These are phyloP conservation scores for Chaetomium sp. DNA, from an alignment of 2,329 filamentous ascomycete genomes.

Conservation along the genomic window DNA sequence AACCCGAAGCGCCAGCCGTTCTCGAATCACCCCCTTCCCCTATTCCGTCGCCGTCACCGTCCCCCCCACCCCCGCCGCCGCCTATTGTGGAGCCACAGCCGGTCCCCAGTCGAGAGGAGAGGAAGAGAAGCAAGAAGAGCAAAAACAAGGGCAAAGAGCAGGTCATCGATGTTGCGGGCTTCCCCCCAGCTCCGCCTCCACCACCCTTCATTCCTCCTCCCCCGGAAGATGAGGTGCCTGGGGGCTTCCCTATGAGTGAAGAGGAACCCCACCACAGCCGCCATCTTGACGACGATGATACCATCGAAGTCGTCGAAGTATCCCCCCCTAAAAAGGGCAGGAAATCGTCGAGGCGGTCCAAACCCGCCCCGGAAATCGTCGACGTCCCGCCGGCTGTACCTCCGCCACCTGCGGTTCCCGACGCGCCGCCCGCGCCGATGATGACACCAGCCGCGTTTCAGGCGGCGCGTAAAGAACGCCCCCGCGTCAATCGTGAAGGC, in stretches of 20 bases:
- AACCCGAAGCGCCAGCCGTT: conserved; percentile 7
- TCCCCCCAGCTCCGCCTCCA: conserved; percentile 20
- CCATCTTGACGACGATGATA: conserved; percentile 32
- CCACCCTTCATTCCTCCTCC: conserved; percentile 23
- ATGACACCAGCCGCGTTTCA: conserved; percentile 28
- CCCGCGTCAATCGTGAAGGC: conserved; percentile 66
- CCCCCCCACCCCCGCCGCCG: conserved; percentile 35
- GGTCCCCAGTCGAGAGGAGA: conserved; percentile 35
- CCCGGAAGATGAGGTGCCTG: conserved; percentile 35
- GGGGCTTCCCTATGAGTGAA: conserved; percentile 51
- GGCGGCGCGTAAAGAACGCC: conserved; percentile 66
- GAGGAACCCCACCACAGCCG: conserved; percentile 29
- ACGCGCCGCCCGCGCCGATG: conserved; percentile 38
- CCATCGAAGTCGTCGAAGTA: conserved; percentile 47
- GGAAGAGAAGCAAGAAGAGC: conserved; percentile 21
- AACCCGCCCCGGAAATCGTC: conserved; percentile 31
- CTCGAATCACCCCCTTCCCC: not conserved
- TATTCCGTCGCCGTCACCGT: conserved; percentile 25
- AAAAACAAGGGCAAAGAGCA: conserved; percentile 23
- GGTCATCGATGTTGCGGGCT: conserved; percentile 18
- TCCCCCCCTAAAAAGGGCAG: conserved; percentile 37
- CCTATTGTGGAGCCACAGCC: conserved; percentile 14
- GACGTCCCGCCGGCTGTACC: conserved; percentile 32
- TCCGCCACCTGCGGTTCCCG: conserved; percentile 28
- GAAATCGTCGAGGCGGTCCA: conserved; percentile 37